Conservation (phyloP, 257 asterid genomes). For the Echites panduratus region DNA sequence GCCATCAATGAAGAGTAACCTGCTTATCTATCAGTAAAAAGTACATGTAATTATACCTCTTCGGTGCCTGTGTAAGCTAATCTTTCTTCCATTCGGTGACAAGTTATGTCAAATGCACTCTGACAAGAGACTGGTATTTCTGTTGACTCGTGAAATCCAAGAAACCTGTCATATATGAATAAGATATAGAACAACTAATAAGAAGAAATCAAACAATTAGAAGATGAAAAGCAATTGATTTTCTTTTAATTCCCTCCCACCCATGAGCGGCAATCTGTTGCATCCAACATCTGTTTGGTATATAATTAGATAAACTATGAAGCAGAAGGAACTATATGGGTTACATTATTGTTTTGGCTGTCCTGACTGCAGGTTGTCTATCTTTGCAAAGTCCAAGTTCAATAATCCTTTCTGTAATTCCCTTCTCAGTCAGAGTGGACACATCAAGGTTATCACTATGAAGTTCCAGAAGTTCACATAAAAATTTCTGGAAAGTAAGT, state of each 20-base stretch:
- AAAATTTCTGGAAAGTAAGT: constrained; percentile 39
- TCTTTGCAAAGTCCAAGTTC: constrained; percentile 52
- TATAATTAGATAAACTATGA: neutral
- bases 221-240: neutral
- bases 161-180: constrained; percentile 35
- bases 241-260: neutral
- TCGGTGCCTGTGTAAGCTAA: constrained; percentile 62
- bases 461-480: constrained; percentile 41
- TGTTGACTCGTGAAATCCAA: constrained; percentile 62
- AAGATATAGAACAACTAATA: neutral
- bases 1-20: neutral
- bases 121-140: constrained; percentile 62
- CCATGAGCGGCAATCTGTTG: neutral
- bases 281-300: neutral
- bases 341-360: constrained; percentile 82
- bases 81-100: constrained; percentile 78
- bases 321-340: neutral
- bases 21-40: neutral
- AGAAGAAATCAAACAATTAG: neutral
- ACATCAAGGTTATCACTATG: constrained; percentile 21
- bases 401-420: constrained; percentile 48
- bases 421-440: constrained; percentile 41
- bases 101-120: constrained; percentile 64
- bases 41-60: constrained; percentile 34
- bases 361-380: constrained; percentile 44